These are phyloP conservation scores for Alnus glutinosa DNA, from an alignment of 306 rosid species.

Conservation along the genomic window DNA sequence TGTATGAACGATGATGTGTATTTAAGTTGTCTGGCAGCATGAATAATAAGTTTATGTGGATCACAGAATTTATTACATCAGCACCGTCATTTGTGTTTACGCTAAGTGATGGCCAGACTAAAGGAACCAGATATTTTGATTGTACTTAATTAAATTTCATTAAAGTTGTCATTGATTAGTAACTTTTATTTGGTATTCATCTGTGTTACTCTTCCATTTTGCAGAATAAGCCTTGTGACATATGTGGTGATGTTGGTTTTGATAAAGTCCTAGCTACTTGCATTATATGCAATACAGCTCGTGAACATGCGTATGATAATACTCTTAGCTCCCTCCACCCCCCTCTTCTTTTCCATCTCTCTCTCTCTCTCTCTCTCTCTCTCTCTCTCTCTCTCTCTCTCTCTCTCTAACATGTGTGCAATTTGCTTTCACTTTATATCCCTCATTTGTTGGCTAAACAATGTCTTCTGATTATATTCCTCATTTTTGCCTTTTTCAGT, in stretches of 20 bases:
- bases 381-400: background rate
- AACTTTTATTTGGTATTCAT: slow-evolving; percentile 1
- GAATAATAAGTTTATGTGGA: background rate
- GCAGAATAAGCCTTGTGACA: slow-evolving; percentile 58
- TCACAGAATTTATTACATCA: background rate
- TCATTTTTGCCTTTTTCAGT: background rate
- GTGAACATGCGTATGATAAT: slow-evolving; percentile 49
- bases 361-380: background rate
- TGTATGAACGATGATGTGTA: background rate
- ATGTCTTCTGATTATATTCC: background rate
- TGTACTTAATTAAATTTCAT: background rate
- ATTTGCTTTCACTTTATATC: background rate
- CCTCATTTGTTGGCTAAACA: background rate
- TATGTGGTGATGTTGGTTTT: slow-evolving; percentile 51
- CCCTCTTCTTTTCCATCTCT: background rate
- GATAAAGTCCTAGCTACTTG: slow-evolving; percentile 40
- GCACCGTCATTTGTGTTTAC: background rate
- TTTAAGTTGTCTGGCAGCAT: background rate
- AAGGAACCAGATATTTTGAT: background rate
- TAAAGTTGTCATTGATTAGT: background rate
- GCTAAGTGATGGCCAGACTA: background rate
- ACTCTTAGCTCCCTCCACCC: background rate
- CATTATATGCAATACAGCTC: slow-evolving; percentile 36
- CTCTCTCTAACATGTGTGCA: background rate
- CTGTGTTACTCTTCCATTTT: slow-evolving; percentile 17